Base-by-base conservation (phyloP, 768 basidiomycete species). In the Boletus reticulatus region DNA sequence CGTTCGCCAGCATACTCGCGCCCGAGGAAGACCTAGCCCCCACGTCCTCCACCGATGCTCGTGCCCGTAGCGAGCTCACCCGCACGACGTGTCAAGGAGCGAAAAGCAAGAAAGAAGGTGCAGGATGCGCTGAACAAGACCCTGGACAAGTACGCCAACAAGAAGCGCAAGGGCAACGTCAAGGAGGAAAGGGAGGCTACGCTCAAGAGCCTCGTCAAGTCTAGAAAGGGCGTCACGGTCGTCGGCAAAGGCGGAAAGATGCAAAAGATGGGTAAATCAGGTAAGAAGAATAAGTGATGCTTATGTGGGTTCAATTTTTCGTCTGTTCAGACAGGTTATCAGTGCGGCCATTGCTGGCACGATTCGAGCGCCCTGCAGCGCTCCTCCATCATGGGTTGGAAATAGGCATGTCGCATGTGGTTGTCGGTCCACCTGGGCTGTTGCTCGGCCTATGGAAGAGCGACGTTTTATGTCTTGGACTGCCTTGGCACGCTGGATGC, bases 11-110 rank as follows among this genome's bases (percentile, higher is more conserved):
- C 0, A 88, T 94, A 79, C 81, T 99, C 43, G 93, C 97, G 1
- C 97, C 97, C 1, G 94, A 98, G 69, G 97, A 99, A 72, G 75
- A 98, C 14, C 88, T 89, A 63, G 76, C 86, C 1, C 81, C 89
- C 2, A 20, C 42, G 0, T 70, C 80, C 4, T 65, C 82, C 1
- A 72, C 80, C 4, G 79, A 81, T 47, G 77, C 82, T 20, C 84
- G 84, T 41, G 80, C 85, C 3, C 80, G 84, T 41, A 86, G 85
- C 47, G 96, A 98, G 70, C 76, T 98, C 47, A 92, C 92, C 4
- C 48, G 73, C 85, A 0, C 69, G 83, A 34, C 84, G 85, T 51
- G 79, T 80, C 60, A 88, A 85, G 64, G 80, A 86, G 63, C 81
- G 86, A 51, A 92, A 92, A 73, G 70, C 76, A 3, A 84, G 81